Evolutionary conservation across 164 flowering plant species (phyloP), one percentile per base, ranked within the genome.

Genomic region (Buxus sempervirens): DNA sequence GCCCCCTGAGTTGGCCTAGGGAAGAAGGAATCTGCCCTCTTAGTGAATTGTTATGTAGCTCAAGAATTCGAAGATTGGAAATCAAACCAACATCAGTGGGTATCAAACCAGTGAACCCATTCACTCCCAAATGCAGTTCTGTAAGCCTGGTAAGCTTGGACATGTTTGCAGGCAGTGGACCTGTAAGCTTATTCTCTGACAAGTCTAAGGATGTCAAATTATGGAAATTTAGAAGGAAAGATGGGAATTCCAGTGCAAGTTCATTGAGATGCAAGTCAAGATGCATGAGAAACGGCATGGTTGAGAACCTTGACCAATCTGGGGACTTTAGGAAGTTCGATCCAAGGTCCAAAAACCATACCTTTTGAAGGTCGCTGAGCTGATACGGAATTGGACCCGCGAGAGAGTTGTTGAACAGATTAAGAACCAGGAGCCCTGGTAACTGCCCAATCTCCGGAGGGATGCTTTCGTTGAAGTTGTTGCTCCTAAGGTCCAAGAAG

Each of bases 121-220:
- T 80, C 9, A 32, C 19, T 2, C 69, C 65, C 36, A 83, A 77
- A 63, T 80, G 77, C 22, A 85, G 78, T 53, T 69, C 70, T 57
- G 79, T 77, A 69, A 84, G 85, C 54, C 81, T 79, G 22, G 32
- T n/a, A 51, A 84, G 76, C 66, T 84, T 81, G 72, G 68, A 56
- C 26, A 76, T n/a, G 0, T 54, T 41, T 61, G 82, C 85, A 13
- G 86, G 75, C 21, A 82, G 38, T 18, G 69, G 63, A 7, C 86
- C 88, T 25, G 72, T 63, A 6, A 86, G 58, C 1, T 41, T 0
- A 60, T 86, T 84, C 10, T 5, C 0, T 3, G 90, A 82, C 76
- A 86, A 66, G 62, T 86, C 86, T 5, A 86, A 84, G 56, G 28
- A 82, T 0, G 86, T 84, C 49, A 86, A 58, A 63, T 82, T 86